Base-by-base conservation (phyloP, 768 basidiomycete species). In the Macrolepiota dolichaula region DNA sequence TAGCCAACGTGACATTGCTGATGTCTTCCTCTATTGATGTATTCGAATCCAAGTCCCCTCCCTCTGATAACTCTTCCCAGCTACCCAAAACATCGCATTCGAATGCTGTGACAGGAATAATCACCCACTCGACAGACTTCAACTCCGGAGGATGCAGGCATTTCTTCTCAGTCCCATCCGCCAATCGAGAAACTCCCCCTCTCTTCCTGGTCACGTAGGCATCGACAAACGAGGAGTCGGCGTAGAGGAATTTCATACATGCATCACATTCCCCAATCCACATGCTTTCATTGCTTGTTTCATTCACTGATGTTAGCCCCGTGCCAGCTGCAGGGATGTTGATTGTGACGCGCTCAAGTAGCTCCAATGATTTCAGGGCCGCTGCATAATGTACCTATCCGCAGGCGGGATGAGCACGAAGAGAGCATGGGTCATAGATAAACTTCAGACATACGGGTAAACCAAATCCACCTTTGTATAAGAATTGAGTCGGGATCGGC, bases 231-330 rank as follows among this genome's bases (percentile, higher is more conserved):
- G 46, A 12, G 9, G 5, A 38, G 25, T 56, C 35, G 13, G 44
- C 19, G 40, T 38, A 36, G 27, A 62, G 35, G 24, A 62, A 37
- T 38, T 13, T 37, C 4, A 52, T 50, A 25, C 61, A 62, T 9
- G 24, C 17, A 22, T 63, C 42, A 36, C 62, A 63, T 22, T 63
- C 56, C 29, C 62, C 62, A 25, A 40, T 27, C 62, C 62, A 63
- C 25, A 55, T 35, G 37, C 32, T 22, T 4, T 40, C 19, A 22
- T 62, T 57, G 2, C 7, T 17, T 7, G 37, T 24, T 38, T 62
- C 15, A 22, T 22, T 47, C 22, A 58, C 5, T 13, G 36, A 49
- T 7, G 40, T 50, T 15, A 12, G 24, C n/a, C 57, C 57, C 2
- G 36, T 38, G 37, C 47, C 29, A 27, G 17, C 36, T 5, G n/a